Base-by-base conservation (phyloP, 2,329 filamentous ascomycete genomes). In the Monosporascus sp. region DNA sequence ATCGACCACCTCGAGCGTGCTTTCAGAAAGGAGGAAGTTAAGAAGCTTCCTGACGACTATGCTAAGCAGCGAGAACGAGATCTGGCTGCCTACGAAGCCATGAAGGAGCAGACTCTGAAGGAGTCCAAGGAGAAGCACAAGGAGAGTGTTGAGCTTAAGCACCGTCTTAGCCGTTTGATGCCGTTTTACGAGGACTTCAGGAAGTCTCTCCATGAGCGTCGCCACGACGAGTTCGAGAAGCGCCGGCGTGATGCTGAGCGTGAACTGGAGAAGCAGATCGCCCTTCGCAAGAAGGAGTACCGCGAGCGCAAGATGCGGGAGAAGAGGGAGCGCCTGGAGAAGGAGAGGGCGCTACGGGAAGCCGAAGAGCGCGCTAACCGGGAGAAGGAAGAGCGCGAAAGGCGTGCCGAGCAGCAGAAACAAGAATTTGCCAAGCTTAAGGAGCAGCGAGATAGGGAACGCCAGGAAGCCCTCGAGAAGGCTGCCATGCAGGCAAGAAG, bases 1-100 rank as follows among this genome's bases (percentile, higher is more conserved):
- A 90, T 97, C 65, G 94, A 99, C 69, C 93, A 99, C 75, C 78
- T 99, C 64, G 94, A 99, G 79, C 90, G 94, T 77, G 94, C 94
- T 38, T 95, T 95, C 82, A 87, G 94, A 66, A 90, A 93, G 71
- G 94, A 97, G 76, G 94, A 99, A 74, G 76, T 87, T 67, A 96
- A 97, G 83, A 93, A 97, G 74, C 78, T 97, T 55, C 78, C 85
- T 54, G 85, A 86, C 49, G 94, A 99, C 67, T 96, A 95, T 68
- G 87, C 89, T 59, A 79, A 78, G 64, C 94, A 99, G 75, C 86
- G 87, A 69, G 83, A 91, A 68, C 78, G 75, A 54, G 94, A 99
- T 67, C 71, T 87, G 59, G 86, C 84, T 52, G 84, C 90, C 41
- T 96, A 96, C 69, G 90, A 97, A 67, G 79, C 82, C 67, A 80